Evolutionary conservation across 805 yeast genomes (phyloP).

Genomic region (Suhomyces kilbournensis): DNA sequence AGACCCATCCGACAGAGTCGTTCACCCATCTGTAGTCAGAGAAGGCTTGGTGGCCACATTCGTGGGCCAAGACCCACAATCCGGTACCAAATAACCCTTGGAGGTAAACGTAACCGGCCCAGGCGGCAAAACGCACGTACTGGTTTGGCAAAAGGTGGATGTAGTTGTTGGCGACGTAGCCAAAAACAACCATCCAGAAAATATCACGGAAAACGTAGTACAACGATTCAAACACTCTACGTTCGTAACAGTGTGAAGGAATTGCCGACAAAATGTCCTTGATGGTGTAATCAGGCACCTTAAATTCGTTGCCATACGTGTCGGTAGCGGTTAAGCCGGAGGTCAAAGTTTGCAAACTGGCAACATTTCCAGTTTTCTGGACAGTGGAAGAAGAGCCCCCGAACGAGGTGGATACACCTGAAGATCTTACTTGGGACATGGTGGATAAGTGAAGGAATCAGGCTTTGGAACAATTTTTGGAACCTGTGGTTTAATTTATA

Average conservation of each 20-base stretch:
- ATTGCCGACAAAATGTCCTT: constrained; percentile 56
- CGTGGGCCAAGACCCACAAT: constrained; percentile 61
- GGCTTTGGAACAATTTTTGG: not conserved
- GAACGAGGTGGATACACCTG: constrained; percentile 5
- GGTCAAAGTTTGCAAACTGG: constrained; percentile 8
- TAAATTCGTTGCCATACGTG: constrained; percentile 52
- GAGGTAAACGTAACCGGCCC: constrained; percentile 38
- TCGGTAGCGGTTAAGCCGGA: constrained; percentile 40
- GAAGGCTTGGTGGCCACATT: constrained; percentile 64
- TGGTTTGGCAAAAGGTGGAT: constrained; percentile 31
- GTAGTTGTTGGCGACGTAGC: constrained; percentile 39
- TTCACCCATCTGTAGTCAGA: constrained; percentile 52
- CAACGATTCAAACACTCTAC: constrained; percentile 48
- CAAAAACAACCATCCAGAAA: constrained; percentile 39
- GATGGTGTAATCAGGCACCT: constrained; percentile 61
- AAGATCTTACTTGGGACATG: constrained; percentile 9
- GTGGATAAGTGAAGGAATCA: not conserved
- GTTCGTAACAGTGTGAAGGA: constrained; percentile 60
- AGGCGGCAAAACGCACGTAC: constrained; percentile 37
- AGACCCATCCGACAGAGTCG: constrained; percentile 58
- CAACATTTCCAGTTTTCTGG: constrained; percentile 13
- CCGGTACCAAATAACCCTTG: constrained; percentile 55
- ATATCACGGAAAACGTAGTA: constrained; percentile 55
- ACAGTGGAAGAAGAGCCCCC: constrained; percentile 7
- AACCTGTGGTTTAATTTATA: not conserved